Evolutionary conservation across 2,329 filamentous ascomycete genomes (phyloP).

Genomic region (Aspergillus ruber): DNA sequence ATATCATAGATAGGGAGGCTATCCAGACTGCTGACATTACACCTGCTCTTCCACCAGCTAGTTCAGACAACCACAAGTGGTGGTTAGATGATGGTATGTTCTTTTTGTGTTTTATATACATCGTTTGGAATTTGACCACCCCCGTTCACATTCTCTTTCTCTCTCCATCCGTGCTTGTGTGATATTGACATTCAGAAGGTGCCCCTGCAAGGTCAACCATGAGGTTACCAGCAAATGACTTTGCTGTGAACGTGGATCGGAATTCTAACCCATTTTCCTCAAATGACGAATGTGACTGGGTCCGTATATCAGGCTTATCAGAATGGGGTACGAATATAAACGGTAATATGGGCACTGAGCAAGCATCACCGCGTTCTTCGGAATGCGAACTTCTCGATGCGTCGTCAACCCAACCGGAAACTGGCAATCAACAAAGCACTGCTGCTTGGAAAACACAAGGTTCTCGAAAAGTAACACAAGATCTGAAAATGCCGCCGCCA

Average conservation of each 20-base stretch:
- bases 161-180: background rate
- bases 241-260: conserved; percentile 65
- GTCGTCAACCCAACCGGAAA: background rate
- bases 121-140: no score
- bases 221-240: conserved; percentile 56
- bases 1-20: conserved; percentile 62
- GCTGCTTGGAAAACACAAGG: background rate
- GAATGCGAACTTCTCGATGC: background rate
- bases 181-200: conserved; percentile 35
- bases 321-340: background rate
- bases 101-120: conserved; percentile 1
- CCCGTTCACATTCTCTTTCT: background rate
- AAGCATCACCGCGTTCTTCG: background rate
- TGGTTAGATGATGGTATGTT: conserved; percentile 56
- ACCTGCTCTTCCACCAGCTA: conserved; percentile 62
- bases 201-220: conserved; percentile 69
- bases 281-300: conserved; percentile 77
- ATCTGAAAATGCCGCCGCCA: conserved; percentile 42
- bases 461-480: background rate
- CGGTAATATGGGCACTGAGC: background rate
- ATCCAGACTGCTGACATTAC: conserved; percentile 78
- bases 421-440: background rate
- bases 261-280: conserved; percentile 75
- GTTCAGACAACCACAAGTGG: conserved; percentile 58
- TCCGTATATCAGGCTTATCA: conserved; percentile 32